Base-by-base conservation (phyloP, 441 rosid genomes). In the Adansonia madagascariensis region DNA sequence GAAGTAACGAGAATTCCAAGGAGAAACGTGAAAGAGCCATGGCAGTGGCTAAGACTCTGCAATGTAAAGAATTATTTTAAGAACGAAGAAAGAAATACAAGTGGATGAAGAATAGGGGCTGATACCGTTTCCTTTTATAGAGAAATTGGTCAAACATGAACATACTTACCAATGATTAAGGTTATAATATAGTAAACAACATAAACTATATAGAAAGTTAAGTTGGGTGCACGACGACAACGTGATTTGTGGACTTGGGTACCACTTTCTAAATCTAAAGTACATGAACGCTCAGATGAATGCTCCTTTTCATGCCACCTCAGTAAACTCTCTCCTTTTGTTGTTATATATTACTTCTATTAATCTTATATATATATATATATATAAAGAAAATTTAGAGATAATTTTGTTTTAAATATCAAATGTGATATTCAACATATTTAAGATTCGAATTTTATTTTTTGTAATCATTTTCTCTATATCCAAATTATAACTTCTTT, bases 1-100 rank as follows among this genome's bases (percentile, higher is more conserved):
- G 35, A 44, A 67, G 55, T 1, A 67, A 67, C 8, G 17, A 67
- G 71, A 46, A 46, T 18, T 55, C 55, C 71, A 46, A 67, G 71
- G 71, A 44, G 71, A 20, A 35, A 44, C 55, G 39, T 22, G 39
- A 5, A 9, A 46, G 71, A 67, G 55, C 55, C 71, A 67, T 20
- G 20, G 8, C 47, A 1, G n/a, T 53, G 6, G 1, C 15, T 4
- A 2, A 4, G 6, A 53, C 55, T 50, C 17, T 44, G 35, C n/a
- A 22, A 20, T 67, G 39, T n/a, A 24, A 15, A 43, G 17, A 63
- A 31, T n/a, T 63, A 39, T 41, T 39, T 7, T 39, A 64, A 39
- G 24, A 64, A 41, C 7, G 11, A 43, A n/a, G 8, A 66, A 18
- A 44, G 71, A 20, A 67, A 18, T 24, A 20, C 4, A 47, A 67